A percentile compares a stretch with the other conserved stretches of the same genome.
Conservation (phyloP, 164 flowering plant species). For the Tetracentron sinense region DNA sequence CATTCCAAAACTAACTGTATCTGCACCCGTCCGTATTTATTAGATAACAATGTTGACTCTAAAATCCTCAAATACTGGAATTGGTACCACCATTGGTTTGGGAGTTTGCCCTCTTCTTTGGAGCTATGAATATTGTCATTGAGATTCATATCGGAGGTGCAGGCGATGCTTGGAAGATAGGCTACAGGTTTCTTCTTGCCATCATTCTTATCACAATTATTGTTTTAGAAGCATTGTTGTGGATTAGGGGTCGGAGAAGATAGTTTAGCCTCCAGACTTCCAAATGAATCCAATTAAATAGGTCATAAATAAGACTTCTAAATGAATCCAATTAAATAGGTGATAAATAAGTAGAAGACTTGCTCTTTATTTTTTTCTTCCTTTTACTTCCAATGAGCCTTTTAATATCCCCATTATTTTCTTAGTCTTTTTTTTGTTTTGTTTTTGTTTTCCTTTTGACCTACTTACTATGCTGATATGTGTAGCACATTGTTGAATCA, state of each 20-base stretch:
- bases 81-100: slow-evolving; percentile 70
- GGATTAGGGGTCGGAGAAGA: slow-evolving; percentile 27
- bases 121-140: slow-evolving; percentile 52
- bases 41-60: slow-evolving; percentile 68
- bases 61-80: slow-evolving; percentile 71
- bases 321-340: no score
- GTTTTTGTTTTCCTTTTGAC: no score
- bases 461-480: no score
- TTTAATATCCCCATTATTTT: no score
- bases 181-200: slow-evolving; percentile 58
- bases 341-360: no score
- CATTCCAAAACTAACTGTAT: slow-evolving; percentile 3
- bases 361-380: no score
- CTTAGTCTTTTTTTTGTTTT: no score
- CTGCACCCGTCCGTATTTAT: slow-evolving; percentile 1
- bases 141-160: slow-evolving; percentile 55
- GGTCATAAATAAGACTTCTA: slow-evolving; percentile 34
- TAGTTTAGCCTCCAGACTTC: no score
- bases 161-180: slow-evolving; percentile 53
- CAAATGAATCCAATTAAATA: no score
- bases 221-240: slow-evolving; percentile 45
- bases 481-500: no score
- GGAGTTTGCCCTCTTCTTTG: slow-evolving; percentile 62
- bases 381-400: no score
- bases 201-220: no score